Evolutionary conservation across 2,329 filamentous ascomycete species (phyloP), one percentile per base, ranked within the genome.

Genomic region (Metarhizium humberi): DNA sequence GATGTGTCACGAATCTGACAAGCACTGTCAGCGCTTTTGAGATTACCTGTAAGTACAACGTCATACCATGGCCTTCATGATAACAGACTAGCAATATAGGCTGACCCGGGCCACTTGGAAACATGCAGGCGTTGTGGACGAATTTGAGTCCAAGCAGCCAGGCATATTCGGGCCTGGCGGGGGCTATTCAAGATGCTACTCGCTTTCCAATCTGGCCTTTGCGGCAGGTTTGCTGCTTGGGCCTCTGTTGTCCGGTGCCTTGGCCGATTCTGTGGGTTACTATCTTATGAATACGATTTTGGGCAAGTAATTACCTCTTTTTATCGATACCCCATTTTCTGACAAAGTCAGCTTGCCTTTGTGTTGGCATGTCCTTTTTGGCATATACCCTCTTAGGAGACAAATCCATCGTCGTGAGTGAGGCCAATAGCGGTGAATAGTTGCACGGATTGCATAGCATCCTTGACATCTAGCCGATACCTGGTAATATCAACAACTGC

Each of bases 251-350:
- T 52, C 50, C 7, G 50, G 50, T 11, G 36, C 32, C 5, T 29
- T 52, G 18, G 50, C 50, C n/a, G 38, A 52, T 30, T 30, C 50
- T n/a, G 50, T 52, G 8, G 50, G 50, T n/a, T 52, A 52, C n/a
- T 52, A 52, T 16, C 25, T 30, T 16, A 52, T 52, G 50, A 52
- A 52, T 16, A 25, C 18, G 16, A 18, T 52, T 20, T 30, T 52
- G 16, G 50, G 50, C 38, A 40, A 52, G 50, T 52, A 16, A 0
- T 40, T 16, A 2, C 38, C 14, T 16, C 38, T 4, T 0, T 40
- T 13, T 11, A 16, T 5, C 0, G 14, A 0, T 11, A 11, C 10
- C 14, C 11, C 38, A n/a, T 14, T 7, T 34, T 34, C 38, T 40
- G 38, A 40, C 38, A 40, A 2, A 40, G 5, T 40, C 38, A 40